Percentiles rank a stretch among this genome's conserved stretches.
phyloP scores from a whole-genome alignment of 768 basidiomycete species.

The Termitomyces sp. region DNA sequence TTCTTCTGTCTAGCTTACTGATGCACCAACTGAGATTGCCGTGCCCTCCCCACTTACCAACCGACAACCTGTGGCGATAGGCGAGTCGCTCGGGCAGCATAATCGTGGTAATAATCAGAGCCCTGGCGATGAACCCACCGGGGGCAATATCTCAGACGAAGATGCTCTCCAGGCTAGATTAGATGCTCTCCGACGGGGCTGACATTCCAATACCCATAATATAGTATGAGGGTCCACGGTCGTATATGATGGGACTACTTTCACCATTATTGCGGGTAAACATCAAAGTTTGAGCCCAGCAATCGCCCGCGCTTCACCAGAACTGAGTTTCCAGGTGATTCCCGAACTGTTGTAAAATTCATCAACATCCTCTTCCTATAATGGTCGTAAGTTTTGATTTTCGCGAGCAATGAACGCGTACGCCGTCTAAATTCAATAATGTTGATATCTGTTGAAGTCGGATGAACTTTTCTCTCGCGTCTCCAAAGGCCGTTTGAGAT shows the following conservation, averaged over 20 bases:
- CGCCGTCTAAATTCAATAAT: slow-evolving; percentile 81
- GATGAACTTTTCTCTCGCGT: slow-evolving; percentile 87
- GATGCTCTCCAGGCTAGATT: slow-evolving; percentile 92
- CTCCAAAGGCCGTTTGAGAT: slow-evolving; percentile 85
- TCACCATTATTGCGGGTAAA: not conserved
- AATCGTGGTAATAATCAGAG: slow-evolving; percentile 22
- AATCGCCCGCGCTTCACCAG: slow-evolving; percentile 71
- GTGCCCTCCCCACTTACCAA: slow-evolving; percentile 54
- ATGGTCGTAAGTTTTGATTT: not conserved
- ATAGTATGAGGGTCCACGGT: not conserved
- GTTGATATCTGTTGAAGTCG: slow-evolving; percentile 92
- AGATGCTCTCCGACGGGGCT: slow-evolving; percentile 81
- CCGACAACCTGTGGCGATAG: slow-evolving; percentile 82
- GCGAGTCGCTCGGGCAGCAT: slow-evolving; percentile 46
- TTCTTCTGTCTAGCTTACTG: slow-evolving; percentile 56
- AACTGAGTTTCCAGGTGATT: slow-evolving; percentile 79
- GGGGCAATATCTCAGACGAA: slow-evolving; percentile 61
- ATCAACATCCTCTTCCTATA: slow-evolving; percentile 88
- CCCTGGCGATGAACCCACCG: slow-evolving; percentile 31
- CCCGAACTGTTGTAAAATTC: slow-evolving; percentile 94
- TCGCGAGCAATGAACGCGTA: slow-evolving; percentile 26
- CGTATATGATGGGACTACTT: not conserved
- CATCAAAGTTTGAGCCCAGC: slow-evolving; percentile 49
- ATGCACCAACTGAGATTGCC: slow-evolving; percentile 74
- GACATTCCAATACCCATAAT: slow-evolving; percentile 15